These are phyloP conservation scores for Phytopythium boreale DNA, from an alignment of 352 stramenopile genomes.

Conservation along the genomic window DNA sequence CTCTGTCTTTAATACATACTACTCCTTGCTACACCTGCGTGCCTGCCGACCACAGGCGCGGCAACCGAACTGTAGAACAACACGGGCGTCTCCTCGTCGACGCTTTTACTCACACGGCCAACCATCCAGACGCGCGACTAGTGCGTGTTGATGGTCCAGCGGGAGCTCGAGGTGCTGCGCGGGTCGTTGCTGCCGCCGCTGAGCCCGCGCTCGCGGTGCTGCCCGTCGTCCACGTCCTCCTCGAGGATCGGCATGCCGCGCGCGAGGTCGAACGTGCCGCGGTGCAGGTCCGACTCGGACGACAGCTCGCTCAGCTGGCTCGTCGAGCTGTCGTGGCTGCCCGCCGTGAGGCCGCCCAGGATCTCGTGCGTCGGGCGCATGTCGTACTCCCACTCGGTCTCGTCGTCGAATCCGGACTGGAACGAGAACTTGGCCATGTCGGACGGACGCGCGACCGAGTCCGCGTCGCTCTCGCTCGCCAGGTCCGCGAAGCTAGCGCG, in stretches of 20 bases:
- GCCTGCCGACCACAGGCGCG: neutral
- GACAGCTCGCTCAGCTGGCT: slow-evolving; percentile 32
- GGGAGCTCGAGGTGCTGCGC: slow-evolving; percentile 44
- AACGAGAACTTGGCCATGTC: slow-evolving; percentile 75
- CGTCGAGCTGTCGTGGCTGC: slow-evolving; percentile 11
- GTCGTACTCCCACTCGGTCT: slow-evolving; percentile 73
- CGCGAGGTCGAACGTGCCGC: slow-evolving; percentile 52
- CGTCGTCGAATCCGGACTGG: slow-evolving; percentile 69
- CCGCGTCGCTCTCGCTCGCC: slow-evolving; percentile 36
- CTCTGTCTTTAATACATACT: slow-evolving; percentile 24
- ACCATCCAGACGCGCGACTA: neutral
- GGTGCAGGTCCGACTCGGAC: slow-evolving; percentile 32
- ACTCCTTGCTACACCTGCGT: neutral
- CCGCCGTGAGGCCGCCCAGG: slow-evolving; percentile 7
- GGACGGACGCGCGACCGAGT: slow-evolving; percentile 43
- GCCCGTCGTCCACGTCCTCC: slow-evolving; percentile 42
- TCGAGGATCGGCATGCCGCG: slow-evolving; percentile 61
- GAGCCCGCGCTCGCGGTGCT: slow-evolving; percentile 16
- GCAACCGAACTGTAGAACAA: neutral
- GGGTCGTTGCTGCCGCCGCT: slow-evolving; percentile 20
- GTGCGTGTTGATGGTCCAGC: slow-evolving; percentile 43
- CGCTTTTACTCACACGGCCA: neutral
- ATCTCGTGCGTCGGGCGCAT: slow-evolving; percentile 28
- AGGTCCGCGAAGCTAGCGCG: slow-evolving; percentile 71
- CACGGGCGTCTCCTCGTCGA: neutral